These are phyloP conservation scores for Meyerozyma sp. DNA, from an alignment of 1,139 yeast genomes.

Conservation along the genomic window DNA sequence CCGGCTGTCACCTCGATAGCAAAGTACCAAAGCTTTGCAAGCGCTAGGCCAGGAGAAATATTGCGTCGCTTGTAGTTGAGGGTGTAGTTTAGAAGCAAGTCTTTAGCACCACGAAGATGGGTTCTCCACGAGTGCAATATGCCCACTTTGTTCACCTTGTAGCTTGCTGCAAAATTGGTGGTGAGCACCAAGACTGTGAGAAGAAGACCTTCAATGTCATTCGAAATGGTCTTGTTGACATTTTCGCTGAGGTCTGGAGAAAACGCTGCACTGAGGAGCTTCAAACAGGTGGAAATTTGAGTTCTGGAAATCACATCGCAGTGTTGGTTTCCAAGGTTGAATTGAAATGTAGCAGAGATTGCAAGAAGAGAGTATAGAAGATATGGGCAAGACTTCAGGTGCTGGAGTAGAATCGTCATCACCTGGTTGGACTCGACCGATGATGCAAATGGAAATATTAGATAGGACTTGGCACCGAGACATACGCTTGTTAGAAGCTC, in stretches of 20 bases:
- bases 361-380: slow-evolving; percentile 32
- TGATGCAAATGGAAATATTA: slow-evolving; percentile 35
- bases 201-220: slow-evolving; percentile 33
- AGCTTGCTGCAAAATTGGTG: slow-evolving; percentile 31
- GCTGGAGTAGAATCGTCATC: slow-evolving; percentile 25
- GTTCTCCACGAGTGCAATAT: slow-evolving; percentile 31
- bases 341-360: slow-evolving; percentile 33
- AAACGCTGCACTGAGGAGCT: slow-evolving; percentile 29
- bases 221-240: slow-evolving; percentile 14
- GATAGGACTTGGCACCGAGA: slow-evolving; percentile 16
- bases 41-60: slow-evolving; percentile 34
- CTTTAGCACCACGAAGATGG: slow-evolving; percentile 38
- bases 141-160: slow-evolving; percentile 12
- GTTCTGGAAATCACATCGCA: slow-evolving; percentile 28
- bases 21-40: slow-evolving; percentile 42
- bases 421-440: slow-evolving; percentile 32
- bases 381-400: slow-evolving; percentile 32
- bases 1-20: slow-evolving; percentile 38
- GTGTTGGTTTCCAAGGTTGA: slow-evolving; percentile 23
- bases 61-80: slow-evolving; percentile 9
- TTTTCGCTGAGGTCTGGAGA: slow-evolving; percentile 7
- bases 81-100: slow-evolving; percentile 29
- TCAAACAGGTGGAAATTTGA: slow-evolving; percentile 29
- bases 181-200: slow-evolving; percentile 35
- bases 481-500: slow-evolving; percentile 7